Evolutionary conservation across 352 stramenopile species (phyloP), one percentile per base, ranked within the genome.

Genomic region (Pythium coloratum): DNA sequence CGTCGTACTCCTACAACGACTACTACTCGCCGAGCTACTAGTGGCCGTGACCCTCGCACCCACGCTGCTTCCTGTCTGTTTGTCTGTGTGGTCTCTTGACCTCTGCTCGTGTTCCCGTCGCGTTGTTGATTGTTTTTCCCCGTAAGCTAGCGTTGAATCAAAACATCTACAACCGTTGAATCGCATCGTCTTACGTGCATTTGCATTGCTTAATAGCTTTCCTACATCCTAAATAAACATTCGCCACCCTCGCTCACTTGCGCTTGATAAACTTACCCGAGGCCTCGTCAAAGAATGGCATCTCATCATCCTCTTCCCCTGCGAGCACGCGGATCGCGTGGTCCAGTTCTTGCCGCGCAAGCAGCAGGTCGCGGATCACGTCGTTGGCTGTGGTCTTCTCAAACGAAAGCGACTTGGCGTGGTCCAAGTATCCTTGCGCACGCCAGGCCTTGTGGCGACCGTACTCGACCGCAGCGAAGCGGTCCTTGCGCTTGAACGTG

Each of bases 401-500:
- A 30, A 69, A 73, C 18, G 67, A 65, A 0, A 65, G 44, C 3
- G 49, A 46, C n/a, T 66, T 66, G 10, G 66, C 47, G 56, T 73
- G 67, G 0, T 66, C 49, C 6, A 73, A 26, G 24, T 56, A 73
- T 10, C 67, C 67, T n/a, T 67, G 67, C 0, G 61, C 67, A 6
- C 61, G 62, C 67, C 67, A 73, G 34, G 66, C 60, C 60, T 73
- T 73, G 66, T 73, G 66, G 46, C 66, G 66, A 2, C 60, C 66
- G 42, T 69, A 73, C 60, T 73, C 66, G 18, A 73, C 47, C 9
- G 59, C 46, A 2, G 66, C 66, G 18, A 72, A 72, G 18, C 66
- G 66, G 66, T 72, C 66, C 46, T 72, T 67, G 55, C 66, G 66
- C 60, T 67, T 72, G 59, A 72, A 72, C 34, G 66, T 72, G 30